These are phyloP conservation scores for Dactylellina sp. DNA, from an alignment of 2,329 filamentous ascomycete genomes.

Conservation along the genomic window DNA sequence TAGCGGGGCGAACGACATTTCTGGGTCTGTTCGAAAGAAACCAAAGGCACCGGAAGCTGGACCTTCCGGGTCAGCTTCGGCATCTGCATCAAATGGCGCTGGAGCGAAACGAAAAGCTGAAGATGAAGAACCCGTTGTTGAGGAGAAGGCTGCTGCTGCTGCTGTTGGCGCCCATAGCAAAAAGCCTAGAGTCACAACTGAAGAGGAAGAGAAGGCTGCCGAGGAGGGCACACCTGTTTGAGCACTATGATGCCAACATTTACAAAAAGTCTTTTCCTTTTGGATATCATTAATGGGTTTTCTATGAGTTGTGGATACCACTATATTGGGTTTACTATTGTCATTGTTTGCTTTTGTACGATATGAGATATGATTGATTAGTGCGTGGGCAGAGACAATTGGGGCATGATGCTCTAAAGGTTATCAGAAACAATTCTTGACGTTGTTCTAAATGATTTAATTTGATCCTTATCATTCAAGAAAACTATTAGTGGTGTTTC, in stretches of 20 bases:
- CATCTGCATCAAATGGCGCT: constrained; percentile 33
- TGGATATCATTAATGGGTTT: background rate
- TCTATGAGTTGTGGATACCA: constrained; percentile 16
- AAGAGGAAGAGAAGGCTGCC: constrained; percentile 52
- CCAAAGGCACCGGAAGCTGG: constrained; percentile 60
- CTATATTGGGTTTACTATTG: constrained; percentile 40
- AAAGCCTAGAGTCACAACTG: constrained; percentile 52
- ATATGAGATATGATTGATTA: constrained; percentile 29
- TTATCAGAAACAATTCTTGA: no score
- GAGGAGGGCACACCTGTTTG: constrained; percentile 42
- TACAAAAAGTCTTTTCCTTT: constrained; percentile 8
- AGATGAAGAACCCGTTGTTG: constrained; percentile 61
- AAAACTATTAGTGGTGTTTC: background rate
- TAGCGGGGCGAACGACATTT: constrained; percentile 78
- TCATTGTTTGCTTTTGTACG: constrained; percentile 30
- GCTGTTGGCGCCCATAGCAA: constrained; percentile 29
- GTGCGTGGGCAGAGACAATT: constrained; percentile 4
- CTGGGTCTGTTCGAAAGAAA: constrained; percentile 79
- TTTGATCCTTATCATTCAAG: no score
- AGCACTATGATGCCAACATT: constrained; percentile 1
- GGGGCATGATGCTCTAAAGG: background rate
- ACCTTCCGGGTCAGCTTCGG: constrained; percentile 36
- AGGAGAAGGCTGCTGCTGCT: constrained; percentile 60
- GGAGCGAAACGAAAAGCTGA: constrained; percentile 64
- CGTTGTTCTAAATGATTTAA: no score